These are phyloP conservation scores for Globisporangium paroecandrum DNA, from an alignment of 352 stramenopile genomes.

Conservation along the genomic window DNA sequence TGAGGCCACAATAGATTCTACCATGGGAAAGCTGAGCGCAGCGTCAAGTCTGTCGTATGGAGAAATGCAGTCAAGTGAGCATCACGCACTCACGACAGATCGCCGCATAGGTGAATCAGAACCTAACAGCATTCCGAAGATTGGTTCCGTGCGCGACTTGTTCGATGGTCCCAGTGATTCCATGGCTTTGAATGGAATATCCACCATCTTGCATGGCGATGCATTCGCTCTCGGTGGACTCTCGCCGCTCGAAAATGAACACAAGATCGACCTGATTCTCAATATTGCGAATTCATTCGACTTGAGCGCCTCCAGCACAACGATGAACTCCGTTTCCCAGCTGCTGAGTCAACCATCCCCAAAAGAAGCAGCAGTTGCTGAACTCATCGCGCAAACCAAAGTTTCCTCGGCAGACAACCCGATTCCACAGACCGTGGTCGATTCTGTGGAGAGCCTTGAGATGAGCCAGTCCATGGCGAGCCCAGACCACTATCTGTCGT, in stretches of 20 bases:
- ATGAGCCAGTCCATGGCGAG: not conserved
- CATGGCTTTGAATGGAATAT: not conserved
- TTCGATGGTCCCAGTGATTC: constrained; percentile 8
- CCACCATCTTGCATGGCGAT: not conserved
- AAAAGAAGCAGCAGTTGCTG: not conserved
- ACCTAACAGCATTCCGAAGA: not conserved
- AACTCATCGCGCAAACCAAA: not conserved
- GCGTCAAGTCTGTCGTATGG: too few species aligned
- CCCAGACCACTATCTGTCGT: not conserved
- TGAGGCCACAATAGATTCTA: too few species aligned
- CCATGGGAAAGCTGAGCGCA: too few species aligned
- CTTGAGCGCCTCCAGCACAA: constrained; percentile 21
- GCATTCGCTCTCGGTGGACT: not conserved
- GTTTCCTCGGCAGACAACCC: not conserved
- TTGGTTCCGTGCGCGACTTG: constrained; percentile 3
- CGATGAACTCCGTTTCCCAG: constrained; percentile 15
- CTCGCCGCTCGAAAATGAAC: not conserved
- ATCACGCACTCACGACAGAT: not conserved
- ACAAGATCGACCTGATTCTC: constrained; percentile 21
- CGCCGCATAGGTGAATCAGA: not conserved
- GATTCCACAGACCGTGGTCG: not conserved
- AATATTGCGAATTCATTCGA: constrained; percentile 29
- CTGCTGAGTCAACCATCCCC: not conserved
- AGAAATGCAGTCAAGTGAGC: not conserved
- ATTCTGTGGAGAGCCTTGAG: constrained; percentile 3